phyloP scores from a whole-genome alignment of 2,329 filamentous ascomycete species.

The Cladosporium oxysporum region DNA sequence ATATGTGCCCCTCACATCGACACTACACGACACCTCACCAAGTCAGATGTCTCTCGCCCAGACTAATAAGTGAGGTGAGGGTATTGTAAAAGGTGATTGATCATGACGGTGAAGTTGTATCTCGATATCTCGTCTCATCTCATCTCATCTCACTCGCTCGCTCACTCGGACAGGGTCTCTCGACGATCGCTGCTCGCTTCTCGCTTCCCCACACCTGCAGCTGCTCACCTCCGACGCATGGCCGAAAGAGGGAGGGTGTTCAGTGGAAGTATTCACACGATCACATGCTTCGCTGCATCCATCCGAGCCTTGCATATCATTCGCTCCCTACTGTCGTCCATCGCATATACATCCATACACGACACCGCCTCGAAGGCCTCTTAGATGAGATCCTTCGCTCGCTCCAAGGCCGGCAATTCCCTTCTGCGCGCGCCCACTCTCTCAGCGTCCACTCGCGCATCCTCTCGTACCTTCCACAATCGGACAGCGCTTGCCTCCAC shows the following conservation, averaged over 20 bases:
- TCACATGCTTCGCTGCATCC: slow-evolving; percentile 2
- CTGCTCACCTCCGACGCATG: slow-evolving; percentile 10
- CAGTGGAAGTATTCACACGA: neutral
- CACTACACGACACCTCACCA: neutral
- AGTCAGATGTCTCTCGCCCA: neutral
- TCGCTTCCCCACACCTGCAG: neutral
- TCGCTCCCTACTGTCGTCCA: neutral
- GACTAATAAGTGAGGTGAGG: neutral
- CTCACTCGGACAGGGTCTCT: neutral
- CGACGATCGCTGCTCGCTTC: neutral
- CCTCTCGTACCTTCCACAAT: slow-evolving; percentile 11
- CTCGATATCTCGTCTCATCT: neutral
- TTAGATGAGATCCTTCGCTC: slow-evolving; percentile 19
- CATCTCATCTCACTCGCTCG: neutral
- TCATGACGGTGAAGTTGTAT: neutral
- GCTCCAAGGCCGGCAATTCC: slow-evolving; percentile 7
- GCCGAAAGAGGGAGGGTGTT: slow-evolving; percentile 4
- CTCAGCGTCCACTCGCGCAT: neutral
- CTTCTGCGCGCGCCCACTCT: slow-evolving; percentile 6
- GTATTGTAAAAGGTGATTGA: neutral
- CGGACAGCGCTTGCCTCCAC: slow-evolving; percentile 17
- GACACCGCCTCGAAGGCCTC: slow-evolving; percentile 3
- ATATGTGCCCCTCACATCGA: neutral
- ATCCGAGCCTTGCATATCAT: neutral
- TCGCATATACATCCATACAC: neutral